These are phyloP conservation scores for Epichloe aotearoae DNA, from an alignment of 2,329 filamentous ascomycete genomes.

Conservation along the genomic window DNA sequence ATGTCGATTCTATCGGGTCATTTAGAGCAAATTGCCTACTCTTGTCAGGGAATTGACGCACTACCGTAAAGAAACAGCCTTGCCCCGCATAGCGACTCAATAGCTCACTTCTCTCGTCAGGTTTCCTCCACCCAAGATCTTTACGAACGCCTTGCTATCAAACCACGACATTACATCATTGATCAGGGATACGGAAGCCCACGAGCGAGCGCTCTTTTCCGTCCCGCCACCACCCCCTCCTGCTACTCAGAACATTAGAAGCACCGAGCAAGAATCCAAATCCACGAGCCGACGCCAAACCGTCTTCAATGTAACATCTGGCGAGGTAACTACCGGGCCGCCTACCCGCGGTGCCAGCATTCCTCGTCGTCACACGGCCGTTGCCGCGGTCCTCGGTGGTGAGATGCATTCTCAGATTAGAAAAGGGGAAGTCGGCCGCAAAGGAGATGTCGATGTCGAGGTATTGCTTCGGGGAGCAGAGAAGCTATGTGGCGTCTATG, in stretches of 20 bases:
- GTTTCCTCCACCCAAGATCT: slow-evolving; percentile 84
- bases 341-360: slow-evolving; percentile 33
- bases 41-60: slow-evolving; percentile 62
- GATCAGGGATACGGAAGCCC: slow-evolving; percentile 87
- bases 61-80: slow-evolving; percentile 41
- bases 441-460: slow-evolving; percentile 73
- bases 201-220: slow-evolving; percentile 91
- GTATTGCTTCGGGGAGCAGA: slow-evolving; percentile 80
- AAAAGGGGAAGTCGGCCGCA: slow-evolving; percentile 36
- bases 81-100: background rate
- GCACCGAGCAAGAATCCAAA: slow-evolving; percentile 26
- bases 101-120: slow-evolving; percentile 28
- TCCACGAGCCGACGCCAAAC: slow-evolving; percentile 41
- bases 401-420: slow-evolving; percentile 72
- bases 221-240: slow-evolving; percentile 62
- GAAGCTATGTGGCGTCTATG: slow-evolving; percentile 80
- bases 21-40: slow-evolving; percentile 63
- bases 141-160: slow-evolving; percentile 82
- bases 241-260: slow-evolving; percentile 20
- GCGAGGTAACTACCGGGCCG: slow-evolving; percentile 45
- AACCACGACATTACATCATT: slow-evolving; percentile 85
- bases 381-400: slow-evolving; percentile 76
- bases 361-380: slow-evolving; percentile 64
- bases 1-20: slow-evolving; percentile 61
- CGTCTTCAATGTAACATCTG: slow-evolving; percentile 51